Evolutionary conservation across 1,284 basidiomycete species (phyloP), one percentile per base, ranked within the genome.

Genomic region (Heterobasidion irregulare): DNA sequence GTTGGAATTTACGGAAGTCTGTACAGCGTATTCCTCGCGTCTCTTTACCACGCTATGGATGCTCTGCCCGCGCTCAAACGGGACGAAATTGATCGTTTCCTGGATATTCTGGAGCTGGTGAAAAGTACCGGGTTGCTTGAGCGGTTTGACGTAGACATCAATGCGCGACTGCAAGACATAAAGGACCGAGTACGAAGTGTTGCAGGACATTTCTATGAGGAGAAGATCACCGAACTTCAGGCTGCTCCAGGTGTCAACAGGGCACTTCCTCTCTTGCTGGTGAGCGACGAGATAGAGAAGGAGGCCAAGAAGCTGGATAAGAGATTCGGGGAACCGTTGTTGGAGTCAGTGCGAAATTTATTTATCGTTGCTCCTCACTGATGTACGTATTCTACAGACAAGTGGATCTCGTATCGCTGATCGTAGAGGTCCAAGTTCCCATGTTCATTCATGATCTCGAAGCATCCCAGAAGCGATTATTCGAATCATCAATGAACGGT

Each of bases 261-360:
- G 52, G 87, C 93, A 0, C 72, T 92, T 43, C 90, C 90, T 1
- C 72, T 94, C 34, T 72, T 96, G 50, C 72, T 89, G 33, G 83
- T 97, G 79, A 90, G 91, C 6, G 85, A 89, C 52, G 95, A 95
- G 75, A 75, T 98, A 9, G 93, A 97, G 72, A 95, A 92, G 66
- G 74, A 77, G 35, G 84, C 90, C 10, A 94, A 96, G 68, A 71
- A 79, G 35, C 75, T 94, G 36, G 89, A 94, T 69, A 92, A 92
- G 68, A 78, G 86, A 59, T 98, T 96, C 70, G 83, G 86, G 0
- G 82, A 90, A 56, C 88, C 92, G 16, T 67, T 98, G 18, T 74
- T 94, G 38, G 85, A 85, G 88, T 94, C 65, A 53, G 82, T 75
- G 5, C 10, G 38, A 10, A 10, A 41, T 41, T 8, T 6, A 41